phyloP scores from a whole-genome alignment of 768 basidiomycete species.

The Cyclocybe cylindracea region DNA sequence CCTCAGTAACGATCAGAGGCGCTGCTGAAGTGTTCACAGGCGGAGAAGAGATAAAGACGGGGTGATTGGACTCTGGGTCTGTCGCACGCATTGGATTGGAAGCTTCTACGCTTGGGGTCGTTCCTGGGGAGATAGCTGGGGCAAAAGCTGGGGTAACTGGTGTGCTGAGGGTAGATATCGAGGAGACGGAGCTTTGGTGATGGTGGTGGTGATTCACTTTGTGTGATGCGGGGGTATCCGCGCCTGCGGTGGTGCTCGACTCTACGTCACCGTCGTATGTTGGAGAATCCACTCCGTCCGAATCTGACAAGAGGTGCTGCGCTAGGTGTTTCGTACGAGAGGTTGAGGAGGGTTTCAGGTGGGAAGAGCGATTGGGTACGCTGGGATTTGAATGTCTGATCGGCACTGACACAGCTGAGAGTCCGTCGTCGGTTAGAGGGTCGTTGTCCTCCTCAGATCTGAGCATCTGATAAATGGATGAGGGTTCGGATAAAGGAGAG shows the following conservation, averaged over 20 bases:
- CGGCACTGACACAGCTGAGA: constrained; percentile 51
- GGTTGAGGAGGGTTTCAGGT: constrained; percentile 28
- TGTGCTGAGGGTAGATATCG: constrained; percentile 54
- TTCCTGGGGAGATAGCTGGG: constrained; percentile 17
- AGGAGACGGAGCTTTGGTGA: constrained; percentile 40
- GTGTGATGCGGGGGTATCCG: constrained; percentile 37
- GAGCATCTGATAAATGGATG: constrained; percentile 18
- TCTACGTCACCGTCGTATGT: constrained; percentile 92
- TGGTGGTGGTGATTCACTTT: constrained; percentile 34
- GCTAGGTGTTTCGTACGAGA: constrained; percentile 49
- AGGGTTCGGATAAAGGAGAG: background rate
- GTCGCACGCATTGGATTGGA: constrained; percentile 19
- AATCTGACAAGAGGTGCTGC: constrained; percentile 54
- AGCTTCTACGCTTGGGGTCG: constrained; percentile 24
- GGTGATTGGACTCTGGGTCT: constrained; percentile 26
- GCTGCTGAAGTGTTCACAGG: constrained; percentile 26
- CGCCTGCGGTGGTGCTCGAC: constrained; percentile 65
- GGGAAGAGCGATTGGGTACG: constrained; percentile 24
- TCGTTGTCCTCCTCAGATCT: constrained; percentile 91
- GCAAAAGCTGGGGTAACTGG: constrained; percentile 32
- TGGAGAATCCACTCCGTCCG: constrained; percentile 79
- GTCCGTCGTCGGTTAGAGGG: constrained; percentile 76
- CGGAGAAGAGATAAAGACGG: constrained; percentile 32
- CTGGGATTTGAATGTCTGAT: constrained; percentile 26
- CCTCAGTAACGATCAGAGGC: constrained; percentile 33